Percentiles rank a stretch among this genome's conserved stretches.
These are phyloP conservation scores for Geotrichum europaeum DNA, from an alignment of 1,139 yeast species.

Conservation along the genomic window DNA sequence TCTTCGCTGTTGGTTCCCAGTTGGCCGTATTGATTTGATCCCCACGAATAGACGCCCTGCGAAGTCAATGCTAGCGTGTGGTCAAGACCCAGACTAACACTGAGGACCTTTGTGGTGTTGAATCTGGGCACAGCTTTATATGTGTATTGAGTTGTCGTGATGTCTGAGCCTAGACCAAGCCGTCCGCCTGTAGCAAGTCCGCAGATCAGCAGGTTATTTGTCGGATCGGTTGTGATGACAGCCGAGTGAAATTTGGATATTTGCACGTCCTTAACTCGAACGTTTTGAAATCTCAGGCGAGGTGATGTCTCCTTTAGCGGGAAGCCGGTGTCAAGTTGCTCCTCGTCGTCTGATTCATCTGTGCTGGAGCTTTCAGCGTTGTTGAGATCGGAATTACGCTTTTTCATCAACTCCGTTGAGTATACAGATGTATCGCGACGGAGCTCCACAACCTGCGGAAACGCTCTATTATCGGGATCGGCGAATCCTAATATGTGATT, in stretches of 20 bases:
- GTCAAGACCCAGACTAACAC: slow-evolving; percentile 54
- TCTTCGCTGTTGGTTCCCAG: slow-evolving; percentile 45
- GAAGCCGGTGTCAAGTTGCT: background rate
- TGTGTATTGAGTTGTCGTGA: slow-evolving; percentile 26
- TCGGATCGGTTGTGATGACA: slow-evolving; percentile 46
- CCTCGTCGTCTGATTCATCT: slow-evolving; percentile 8
- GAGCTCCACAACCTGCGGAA: slow-evolving; percentile 34
- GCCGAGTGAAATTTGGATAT: slow-evolving; percentile 67
- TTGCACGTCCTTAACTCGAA: slow-evolving; percentile 41
- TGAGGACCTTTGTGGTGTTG: slow-evolving; percentile 35
- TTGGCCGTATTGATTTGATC: slow-evolving; percentile 60
- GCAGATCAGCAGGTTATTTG: slow-evolving; percentile 48
- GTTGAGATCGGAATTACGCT: background rate
- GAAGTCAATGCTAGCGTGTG: slow-evolving; percentile 57
- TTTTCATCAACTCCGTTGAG: background rate
- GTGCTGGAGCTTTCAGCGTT: background rate
- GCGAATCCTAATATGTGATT: slow-evolving; percentile 66
- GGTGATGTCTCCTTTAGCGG: slow-evolving; percentile 16
- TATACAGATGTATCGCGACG: slow-evolving; percentile 16
- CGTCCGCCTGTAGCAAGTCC: slow-evolving; percentile 73
- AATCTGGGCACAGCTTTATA: slow-evolving; percentile 40
- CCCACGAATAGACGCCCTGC: slow-evolving; percentile 67
- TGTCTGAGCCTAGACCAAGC: slow-evolving; percentile 48
- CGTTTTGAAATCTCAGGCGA: slow-evolving; percentile 24
- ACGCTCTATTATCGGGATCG: slow-evolving; percentile 52